These are phyloP conservation scores for Acanthamoeba sp. DNA, from an alignment of 208 protist species.

Conservation along the genomic window DNA sequence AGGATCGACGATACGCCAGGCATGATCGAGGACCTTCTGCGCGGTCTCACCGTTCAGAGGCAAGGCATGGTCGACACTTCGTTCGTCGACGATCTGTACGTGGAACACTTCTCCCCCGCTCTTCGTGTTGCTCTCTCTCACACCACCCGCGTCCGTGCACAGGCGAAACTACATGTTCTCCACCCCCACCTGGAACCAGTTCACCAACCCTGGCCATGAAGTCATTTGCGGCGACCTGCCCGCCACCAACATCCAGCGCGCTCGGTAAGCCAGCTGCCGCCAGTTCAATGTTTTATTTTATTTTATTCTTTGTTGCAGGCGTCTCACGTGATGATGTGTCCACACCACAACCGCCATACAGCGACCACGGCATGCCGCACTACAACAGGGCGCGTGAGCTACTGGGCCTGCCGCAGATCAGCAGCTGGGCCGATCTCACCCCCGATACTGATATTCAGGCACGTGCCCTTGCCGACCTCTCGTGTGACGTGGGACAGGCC, in stretches of 20 bases:
- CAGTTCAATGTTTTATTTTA: no score
- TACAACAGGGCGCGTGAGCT: neutral
- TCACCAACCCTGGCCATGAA: neutral
- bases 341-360: no score
- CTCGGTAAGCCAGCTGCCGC: neutral
- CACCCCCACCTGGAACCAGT: slow-evolving; percentile 53
- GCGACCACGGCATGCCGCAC: slow-evolving; percentile 57
- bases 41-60: neutral
- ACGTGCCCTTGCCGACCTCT: neutral
- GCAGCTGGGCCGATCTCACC: neutral
- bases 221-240: slow-evolving; percentile 52
- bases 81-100: slow-evolving; percentile 66
- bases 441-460: neutral
- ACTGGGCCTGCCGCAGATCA: neutral
- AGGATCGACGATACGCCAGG: neutral
- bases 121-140: no score
- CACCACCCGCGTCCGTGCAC: neutral
- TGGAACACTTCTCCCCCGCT: neutral
- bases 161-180: slow-evolving; percentile 69
- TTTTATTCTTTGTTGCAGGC: no score
- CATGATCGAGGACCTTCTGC: slow-evolving; percentile 22
- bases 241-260: slow-evolving; percentile 65
- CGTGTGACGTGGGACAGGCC: neutral
- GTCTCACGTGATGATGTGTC: no score
- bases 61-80: slow-evolving; percentile 23